Evolutionary conservation across 2,329 filamentous ascomycete genomes (phyloP).

Genomic region (Ascochyta koolunga): DNA sequence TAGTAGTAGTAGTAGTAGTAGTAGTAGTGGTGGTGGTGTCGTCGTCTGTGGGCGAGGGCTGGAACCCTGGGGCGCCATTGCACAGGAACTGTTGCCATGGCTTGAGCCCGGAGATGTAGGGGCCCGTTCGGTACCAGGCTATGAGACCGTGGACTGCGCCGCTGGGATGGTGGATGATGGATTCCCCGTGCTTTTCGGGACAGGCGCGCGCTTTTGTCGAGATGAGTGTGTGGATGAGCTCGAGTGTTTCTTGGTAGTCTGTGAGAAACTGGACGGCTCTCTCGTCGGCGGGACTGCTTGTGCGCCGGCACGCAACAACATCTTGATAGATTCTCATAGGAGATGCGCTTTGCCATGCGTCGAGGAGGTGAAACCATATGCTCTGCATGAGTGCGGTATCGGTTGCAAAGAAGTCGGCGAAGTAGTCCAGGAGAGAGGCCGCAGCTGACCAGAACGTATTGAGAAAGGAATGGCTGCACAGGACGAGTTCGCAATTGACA

Average conservation of each 20-base stretch:
- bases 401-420: conserved; percentile 31
- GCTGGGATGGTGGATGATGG: conserved; percentile 17
- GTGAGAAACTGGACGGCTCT: not conserved
- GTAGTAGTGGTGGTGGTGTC: too few relatives aligned
- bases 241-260: conserved; percentile 1
- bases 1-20: too few relatives aligned
- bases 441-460: conserved; percentile 23
- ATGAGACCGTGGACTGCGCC: not conserved
- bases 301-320: not conserved
- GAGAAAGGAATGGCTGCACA: conserved; percentile 2
- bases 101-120: conserved; percentile 31
- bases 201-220: not conserved
- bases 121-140: conserved; percentile 16
- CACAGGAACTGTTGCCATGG: conserved; percentile 39
- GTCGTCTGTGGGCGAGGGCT: not conserved
- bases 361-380: conserved; percentile 38
- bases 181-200: not conserved
- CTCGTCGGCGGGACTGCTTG: not conserved
- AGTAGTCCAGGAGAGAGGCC: conserved; percentile 37
- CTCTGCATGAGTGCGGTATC: conserved; percentile 32
- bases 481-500: not conserved
- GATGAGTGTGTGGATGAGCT: not conserved
- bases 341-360: conserved; percentile 18
- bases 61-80: conserved; percentile 27
- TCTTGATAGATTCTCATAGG: not conserved